Conservation (phyloP, 2,329 filamentous ascomycete genomes). For the Trichoderma lentiforme region DNA sequence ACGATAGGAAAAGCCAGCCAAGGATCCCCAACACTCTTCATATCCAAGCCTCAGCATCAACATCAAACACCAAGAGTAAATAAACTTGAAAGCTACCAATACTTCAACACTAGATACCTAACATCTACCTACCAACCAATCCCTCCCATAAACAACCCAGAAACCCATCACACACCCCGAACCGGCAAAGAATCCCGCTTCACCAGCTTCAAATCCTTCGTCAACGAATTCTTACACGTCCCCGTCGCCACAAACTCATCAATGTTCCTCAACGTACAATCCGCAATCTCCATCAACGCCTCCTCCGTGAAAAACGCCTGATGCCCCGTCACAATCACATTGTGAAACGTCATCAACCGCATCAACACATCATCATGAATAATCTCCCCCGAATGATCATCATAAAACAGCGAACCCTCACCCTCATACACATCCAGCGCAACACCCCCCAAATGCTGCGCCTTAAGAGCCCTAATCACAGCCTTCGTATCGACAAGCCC, state of each 20-base stretch:
- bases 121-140: neutral
- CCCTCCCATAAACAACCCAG: neutral
- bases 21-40: neutral
- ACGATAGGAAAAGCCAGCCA: neutral
- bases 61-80: neutral
- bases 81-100: neutral
- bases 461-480: slow-evolving; percentile 60
- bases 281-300: slow-evolving; percentile 61
- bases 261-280: slow-evolving; percentile 56
- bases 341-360: slow-evolving; percentile 65
- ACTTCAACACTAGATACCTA: neutral
- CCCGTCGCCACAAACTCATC: slow-evolving; percentile 37
- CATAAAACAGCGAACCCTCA: slow-evolving; percentile 62
- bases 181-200: slow-evolving; percentile 20
- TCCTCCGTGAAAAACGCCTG: slow-evolving; percentile 69
- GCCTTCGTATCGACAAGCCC: slow-evolving; percentile 59
- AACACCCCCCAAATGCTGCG: slow-evolving; percentile 55
- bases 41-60: neutral
- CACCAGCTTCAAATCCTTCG: slow-evolving; percentile 23
- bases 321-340: slow-evolving; percentile 64
- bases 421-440: slow-evolving; percentile 68
- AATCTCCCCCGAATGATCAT: slow-evolving; percentile 61
- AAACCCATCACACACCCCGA: slow-evolving; percentile 20
- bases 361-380: slow-evolving; percentile 65
- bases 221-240: slow-evolving; percentile 36